Evolutionary conservation across 176 grass and related monocot genomes (phyloP).

Genomic region (Oryza glaberrima): DNA sequence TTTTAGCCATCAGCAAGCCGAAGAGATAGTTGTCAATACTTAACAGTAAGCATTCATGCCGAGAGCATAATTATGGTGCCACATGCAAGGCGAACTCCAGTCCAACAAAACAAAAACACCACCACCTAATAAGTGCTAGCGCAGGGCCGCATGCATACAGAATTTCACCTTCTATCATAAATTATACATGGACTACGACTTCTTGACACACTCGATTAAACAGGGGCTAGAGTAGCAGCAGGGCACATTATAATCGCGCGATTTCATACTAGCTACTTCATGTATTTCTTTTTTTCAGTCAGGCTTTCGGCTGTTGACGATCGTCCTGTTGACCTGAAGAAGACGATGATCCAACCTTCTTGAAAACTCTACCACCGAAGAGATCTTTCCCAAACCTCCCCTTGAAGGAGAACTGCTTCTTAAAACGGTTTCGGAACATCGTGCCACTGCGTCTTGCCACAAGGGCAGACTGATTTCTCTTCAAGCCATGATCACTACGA

Average conservation of each 20-base stretch:
- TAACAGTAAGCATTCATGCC: slow-evolving; percentile 35
- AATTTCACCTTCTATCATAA: slow-evolving; percentile 37
- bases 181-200: slow-evolving; percentile 40
- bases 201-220: slow-evolving; percentile 8
- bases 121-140: neutral
- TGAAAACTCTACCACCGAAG: slow-evolving; percentile 68
- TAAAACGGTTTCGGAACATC: slow-evolving; percentile 66
- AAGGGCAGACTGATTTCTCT: slow-evolving; percentile 55
- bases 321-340: slow-evolving; percentile 52
- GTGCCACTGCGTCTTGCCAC: slow-evolving; percentile 27
- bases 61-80: slow-evolving; percentile 32
- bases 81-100: slow-evolving; percentile 36
- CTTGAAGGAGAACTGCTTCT: slow-evolving; percentile 82
- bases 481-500: slow-evolving; percentile 34
- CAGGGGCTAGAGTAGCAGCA: neutral
- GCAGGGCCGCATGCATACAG: slow-evolving; percentile 26
- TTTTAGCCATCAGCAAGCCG: slow-evolving; percentile 5
- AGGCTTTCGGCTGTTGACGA: neutral
- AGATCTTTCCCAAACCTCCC: slow-evolving; percentile 82
- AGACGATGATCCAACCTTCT: slow-evolving; percentile 55
- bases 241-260: slow-evolving; percentile 8
- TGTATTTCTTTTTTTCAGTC: neutral
- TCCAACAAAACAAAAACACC: slow-evolving; percentile 39
- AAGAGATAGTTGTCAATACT: slow-evolving; percentile 27
- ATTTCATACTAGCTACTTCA: slow-evolving; percentile 48